Evolutionary conservation across 768 basidiomycete genomes (phyloP), one percentile per base, ranked within the genome.

Genomic region (Cystobasidium tubakii): DNA sequence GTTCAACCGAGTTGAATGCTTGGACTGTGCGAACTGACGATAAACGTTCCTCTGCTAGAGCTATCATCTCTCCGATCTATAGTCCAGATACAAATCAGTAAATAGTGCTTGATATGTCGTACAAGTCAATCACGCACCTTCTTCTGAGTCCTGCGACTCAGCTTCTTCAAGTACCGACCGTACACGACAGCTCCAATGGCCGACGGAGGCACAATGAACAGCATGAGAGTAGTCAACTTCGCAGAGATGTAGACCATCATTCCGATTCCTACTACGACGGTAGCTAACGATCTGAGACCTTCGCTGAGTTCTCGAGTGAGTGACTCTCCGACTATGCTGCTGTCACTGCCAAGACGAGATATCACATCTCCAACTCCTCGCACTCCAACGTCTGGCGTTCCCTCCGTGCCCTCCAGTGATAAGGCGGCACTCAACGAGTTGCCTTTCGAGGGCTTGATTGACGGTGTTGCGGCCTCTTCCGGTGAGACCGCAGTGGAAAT

Each of bases 221-320:
- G 85, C 95, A 99, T 98, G 76, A 97, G 83, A 69, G 89, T 80
- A 0, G 95, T 98, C 74, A 99, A 83, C 50, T 88, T 89, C 0
- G 80, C 79, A 1, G 82, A 73, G 15, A 73, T 86, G 81, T 89
- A 94, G 77, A 97, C 87, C 95, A 97, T 99, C 50, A 92, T 91
- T 57, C 90, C 91, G 75, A 97, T 92, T 90, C 95, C 95, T 77
- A 92, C 93, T n/a, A 89, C 87, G 36, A 92, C 91, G 84, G 95
- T 94, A 39, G 97, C 90, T 39, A 92, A 81, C 0, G 94, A 90
- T 60, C 84, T 75, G 42, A 85, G 77, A 0, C 84, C 85, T 77
- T 85, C 85, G 63, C 81, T 82, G 60, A 85, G 76, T 73, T 85
- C 85, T 54, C 81, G 80, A 4, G 85, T 85, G 19, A 85, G 80